A percentile compares a stretch with the other conserved stretches of the same genome.
These are phyloP conservation scores for Aspergillus calidoustus DNA, from an alignment of 2,329 filamentous ascomycete species.

Conservation along the genomic window DNA sequence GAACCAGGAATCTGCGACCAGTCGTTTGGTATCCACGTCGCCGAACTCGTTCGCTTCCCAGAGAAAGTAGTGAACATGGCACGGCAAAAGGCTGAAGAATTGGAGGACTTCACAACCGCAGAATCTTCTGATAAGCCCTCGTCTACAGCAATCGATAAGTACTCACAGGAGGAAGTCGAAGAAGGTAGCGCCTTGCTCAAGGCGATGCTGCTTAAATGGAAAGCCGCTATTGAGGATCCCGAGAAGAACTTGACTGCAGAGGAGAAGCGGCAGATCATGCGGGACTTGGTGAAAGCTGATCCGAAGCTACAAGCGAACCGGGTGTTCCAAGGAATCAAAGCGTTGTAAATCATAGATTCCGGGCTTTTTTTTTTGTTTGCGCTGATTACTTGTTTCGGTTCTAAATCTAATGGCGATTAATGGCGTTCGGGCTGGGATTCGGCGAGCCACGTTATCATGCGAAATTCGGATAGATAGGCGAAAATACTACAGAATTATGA, in stretches of 20 bases:
- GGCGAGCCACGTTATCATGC: not conserved
- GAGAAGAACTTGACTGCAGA: conserved; percentile 66
- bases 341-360: conserved; percentile 39
- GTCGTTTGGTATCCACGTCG: conserved; percentile 97
- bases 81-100: conserved; percentile 96
- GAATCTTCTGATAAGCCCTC: conserved; percentile 52
- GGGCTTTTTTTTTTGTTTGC: not conserved
- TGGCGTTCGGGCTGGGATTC: conserved; percentile 2
- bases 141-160: conserved; percentile 47
- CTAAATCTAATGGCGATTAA: not conserved
- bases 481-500: not conserved
- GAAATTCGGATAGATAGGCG: not conserved
- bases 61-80: conserved; percentile 98
- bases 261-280: conserved; percentile 78
- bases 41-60: conserved; percentile 93
- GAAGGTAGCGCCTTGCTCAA: conserved; percentile 86
- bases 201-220: conserved; percentile 82
- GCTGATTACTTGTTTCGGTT: not conserved
- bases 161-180: conserved; percentile 84
- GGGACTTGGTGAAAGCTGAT: conserved; percentile 76
- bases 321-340: conserved; percentile 54
- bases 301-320: conserved; percentile 64
- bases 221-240: conserved; percentile 69
- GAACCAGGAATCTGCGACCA: conserved; percentile 95
- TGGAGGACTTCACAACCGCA: conserved; percentile 77